Evolutionary conservation across 2,329 filamentous ascomycete species (phyloP).

Genomic region (Talaromyces funiculosus): DNA sequence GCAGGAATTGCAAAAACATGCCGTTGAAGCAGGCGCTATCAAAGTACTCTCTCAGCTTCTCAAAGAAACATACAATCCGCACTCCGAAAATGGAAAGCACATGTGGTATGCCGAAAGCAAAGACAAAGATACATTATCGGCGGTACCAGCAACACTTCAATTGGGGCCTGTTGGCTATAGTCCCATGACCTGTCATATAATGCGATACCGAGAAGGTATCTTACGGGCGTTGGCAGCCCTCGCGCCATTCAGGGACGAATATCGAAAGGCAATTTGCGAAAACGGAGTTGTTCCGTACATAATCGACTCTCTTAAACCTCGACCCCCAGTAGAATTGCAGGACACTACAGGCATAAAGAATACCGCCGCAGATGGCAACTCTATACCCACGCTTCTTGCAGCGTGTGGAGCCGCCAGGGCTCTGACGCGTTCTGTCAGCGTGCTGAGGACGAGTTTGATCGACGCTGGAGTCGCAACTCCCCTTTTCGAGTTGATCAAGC

Average conservation of each 20-base stretch:
- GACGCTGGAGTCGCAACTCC: conserved; percentile 78
- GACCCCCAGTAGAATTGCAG: conserved; percentile 28
- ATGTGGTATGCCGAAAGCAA: conserved; percentile 50
- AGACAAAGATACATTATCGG: conserved; percentile 11
- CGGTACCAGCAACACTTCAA: conserved; percentile 34
- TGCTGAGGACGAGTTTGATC: conserved; percentile 77
- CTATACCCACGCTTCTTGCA: conserved; percentile 70
- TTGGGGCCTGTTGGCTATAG: conserved; percentile 60
- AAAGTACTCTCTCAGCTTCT: conserved; percentile 58
- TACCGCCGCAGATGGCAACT: conserved; percentile 64
- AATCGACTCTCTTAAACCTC: conserved; percentile 70
- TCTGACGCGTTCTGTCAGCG: conserved; percentile 76
- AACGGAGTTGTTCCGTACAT: conserved; percentile 76
- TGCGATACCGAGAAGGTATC: conserved; percentile 68
- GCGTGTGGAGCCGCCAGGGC: conserved; percentile 78
- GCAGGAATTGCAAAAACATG: conserved; percentile 72
- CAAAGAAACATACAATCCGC: conserved; percentile 60
- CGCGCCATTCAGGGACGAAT: conserved; percentile 73
- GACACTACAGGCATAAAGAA: conserved; percentile 27
- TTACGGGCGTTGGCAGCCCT: conserved; percentile 78
- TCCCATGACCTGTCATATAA: conserved; percentile 59
- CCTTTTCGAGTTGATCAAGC: conserved; percentile 67
- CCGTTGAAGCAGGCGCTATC: conserved; percentile 64
- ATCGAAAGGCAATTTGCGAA: conserved; percentile 75
- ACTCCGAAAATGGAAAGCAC: conserved; percentile 43